phyloP scores from a whole-genome alignment of 768 basidiomycete genomes.

The Auriculariales sp. region DNA sequence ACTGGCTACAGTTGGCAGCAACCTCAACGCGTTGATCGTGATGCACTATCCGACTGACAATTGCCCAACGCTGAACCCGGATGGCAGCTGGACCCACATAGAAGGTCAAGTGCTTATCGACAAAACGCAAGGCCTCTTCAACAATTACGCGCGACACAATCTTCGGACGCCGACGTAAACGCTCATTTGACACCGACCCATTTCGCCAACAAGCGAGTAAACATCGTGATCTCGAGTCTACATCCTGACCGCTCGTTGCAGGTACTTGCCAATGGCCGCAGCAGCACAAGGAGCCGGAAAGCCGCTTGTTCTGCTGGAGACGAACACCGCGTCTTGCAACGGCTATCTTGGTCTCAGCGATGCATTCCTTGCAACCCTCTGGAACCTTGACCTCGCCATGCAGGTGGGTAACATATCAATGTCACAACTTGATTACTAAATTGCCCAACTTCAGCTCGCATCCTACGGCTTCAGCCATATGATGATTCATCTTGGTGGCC shows the following conservation, averaged over 20 bases:
- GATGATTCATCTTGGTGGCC: constrained; percentile 44
- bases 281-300: constrained; percentile 25
- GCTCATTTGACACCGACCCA: constrained; percentile 16
- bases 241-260: constrained; percentile 18
- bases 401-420: constrained; percentile 25
- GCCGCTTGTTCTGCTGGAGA: constrained; percentile 53
- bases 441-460: constrained; percentile 38
- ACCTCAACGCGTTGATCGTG: background rate
- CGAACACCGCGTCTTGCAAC: constrained; percentile 41
- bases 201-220: too few species aligned
- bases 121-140: too few species aligned
- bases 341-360: constrained; percentile 42
- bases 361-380: constrained; percentile 43
- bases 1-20: background rate
- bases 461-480: constrained; percentile 36
- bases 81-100: too few species aligned
- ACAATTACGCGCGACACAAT: background rate
- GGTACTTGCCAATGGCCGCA: constrained; percentile 22
- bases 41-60: too few species aligned
- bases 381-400: constrained; percentile 47
- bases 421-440: constrained; percentile 30
- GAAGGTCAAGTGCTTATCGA: too few species aligned
- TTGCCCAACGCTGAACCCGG: too few species aligned
- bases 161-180: too few species aligned
- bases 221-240: too few species aligned